Evolutionary conservation across 2,329 filamentous ascomycete genomes (phyloP).

Genomic region (Lojkania enalia): DNA sequence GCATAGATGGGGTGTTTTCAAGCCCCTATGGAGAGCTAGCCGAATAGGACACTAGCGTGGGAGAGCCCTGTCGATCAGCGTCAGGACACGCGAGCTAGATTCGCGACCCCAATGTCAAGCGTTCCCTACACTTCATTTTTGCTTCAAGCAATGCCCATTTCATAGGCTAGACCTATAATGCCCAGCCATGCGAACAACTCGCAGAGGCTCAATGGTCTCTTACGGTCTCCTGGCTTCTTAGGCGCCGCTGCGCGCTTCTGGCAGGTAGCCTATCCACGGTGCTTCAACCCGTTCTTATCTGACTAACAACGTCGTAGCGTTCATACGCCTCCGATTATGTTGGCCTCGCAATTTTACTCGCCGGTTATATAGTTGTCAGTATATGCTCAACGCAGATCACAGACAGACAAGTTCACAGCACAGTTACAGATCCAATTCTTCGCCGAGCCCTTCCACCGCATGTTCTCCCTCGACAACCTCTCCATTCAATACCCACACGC

Average conservation of each 20-base stretch:
- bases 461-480: conserved; percentile 88
- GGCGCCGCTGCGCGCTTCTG: conserved; percentile 57
- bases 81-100: neutral
- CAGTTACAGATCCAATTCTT: conserved; percentile 63
- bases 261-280: conserved; percentile 40
- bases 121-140: neutral
- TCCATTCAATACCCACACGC: conserved; percentile 87
- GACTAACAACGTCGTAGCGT: conserved; percentile 53
- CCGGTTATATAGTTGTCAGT: conserved; percentile 65
- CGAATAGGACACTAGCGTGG: neutral
- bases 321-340: conserved; percentile 90
- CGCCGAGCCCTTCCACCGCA: conserved; percentile 85
- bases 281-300: neutral
- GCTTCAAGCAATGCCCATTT: conserved; percentile 32
- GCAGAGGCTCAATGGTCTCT: conserved; percentile 31
- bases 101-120: neutral
- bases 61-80: neutral
- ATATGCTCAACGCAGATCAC: neutral
- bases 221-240: conserved; percentile 45
- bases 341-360: conserved; percentile 71
- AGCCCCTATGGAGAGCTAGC: too few species aligned
- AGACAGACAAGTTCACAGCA: neutral
- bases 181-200: conserved; percentile 26
- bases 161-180: conserved; percentile 33
- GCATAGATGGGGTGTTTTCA: too few species aligned